Conservation (phyloP, 352 stramenopile species). For the Phytophthora pisi region DNA sequence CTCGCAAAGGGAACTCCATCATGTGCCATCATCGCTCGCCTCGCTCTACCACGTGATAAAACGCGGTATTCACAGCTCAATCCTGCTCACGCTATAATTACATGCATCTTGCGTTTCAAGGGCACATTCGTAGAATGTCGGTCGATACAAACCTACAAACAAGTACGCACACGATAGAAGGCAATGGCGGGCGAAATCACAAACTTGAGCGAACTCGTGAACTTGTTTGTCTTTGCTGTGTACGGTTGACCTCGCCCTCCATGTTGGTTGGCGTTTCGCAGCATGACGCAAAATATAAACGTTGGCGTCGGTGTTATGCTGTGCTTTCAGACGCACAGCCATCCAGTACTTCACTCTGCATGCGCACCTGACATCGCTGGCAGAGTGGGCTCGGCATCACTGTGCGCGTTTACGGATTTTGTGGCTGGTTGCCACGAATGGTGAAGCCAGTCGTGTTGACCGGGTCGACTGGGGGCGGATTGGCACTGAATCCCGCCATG, state of each 20-base stretch:
- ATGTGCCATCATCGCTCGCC: constrained; percentile 28
- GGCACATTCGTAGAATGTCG: constrained; percentile 7
- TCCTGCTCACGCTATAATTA: constrained; percentile 23
- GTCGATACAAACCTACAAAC: not conserved
- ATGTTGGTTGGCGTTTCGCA: not conserved
- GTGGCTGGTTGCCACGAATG: constrained; percentile 30
- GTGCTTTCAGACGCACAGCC: not conserved
- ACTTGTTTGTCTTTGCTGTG: constrained; percentile 10
- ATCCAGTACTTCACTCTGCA: not conserved
- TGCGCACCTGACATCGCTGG: constrained; percentile 1
- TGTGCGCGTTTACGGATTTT: constrained; percentile 20
- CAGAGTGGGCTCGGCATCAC: not conserved
- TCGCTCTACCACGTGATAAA: not conserved
- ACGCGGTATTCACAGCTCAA: not conserved
- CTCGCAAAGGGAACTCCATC: not conserved
- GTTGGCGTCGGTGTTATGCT: not conserved
- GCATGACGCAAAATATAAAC: constrained; percentile 22
- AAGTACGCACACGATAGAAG: not conserved
- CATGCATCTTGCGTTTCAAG: constrained; percentile 10
- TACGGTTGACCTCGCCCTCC: constrained; percentile 11
- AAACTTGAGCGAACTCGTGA: not conserved
- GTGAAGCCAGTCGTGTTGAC: constrained; percentile 29
- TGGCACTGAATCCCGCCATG: constrained; percentile 29
- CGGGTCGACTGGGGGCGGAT: constrained; percentile 7
- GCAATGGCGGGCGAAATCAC: not conserved